Evolutionary conservation across 2,329 filamentous ascomycete species (phyloP).

Genomic region (Didymella glomerata): DNA sequence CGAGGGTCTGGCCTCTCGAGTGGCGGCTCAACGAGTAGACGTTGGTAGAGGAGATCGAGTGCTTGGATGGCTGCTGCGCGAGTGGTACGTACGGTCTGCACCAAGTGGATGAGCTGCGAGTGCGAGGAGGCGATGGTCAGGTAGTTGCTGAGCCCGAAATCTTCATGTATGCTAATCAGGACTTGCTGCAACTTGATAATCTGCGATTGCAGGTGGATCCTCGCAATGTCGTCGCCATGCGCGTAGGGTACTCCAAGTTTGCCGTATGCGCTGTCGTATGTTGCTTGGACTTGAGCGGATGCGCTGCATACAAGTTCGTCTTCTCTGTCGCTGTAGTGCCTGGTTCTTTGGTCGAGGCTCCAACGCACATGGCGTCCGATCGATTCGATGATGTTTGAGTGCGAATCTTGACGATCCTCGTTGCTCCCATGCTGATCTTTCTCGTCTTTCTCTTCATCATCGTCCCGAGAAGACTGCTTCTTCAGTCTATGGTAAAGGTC

Average conservation of each 20-base stretch:
- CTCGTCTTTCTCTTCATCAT: slow-evolving; percentile 18
- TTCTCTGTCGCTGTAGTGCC: slow-evolving; percentile 37
- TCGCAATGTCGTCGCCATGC: slow-evolving; percentile 42
- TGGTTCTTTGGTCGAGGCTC: slow-evolving; percentile 25
- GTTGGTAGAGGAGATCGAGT: slow-evolving; percentile 40
- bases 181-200: slow-evolving; percentile 46
- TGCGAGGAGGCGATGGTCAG: slow-evolving; percentile 34
- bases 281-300: slow-evolving; percentile 35
- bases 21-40: slow-evolving; percentile 29
- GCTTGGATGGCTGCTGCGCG: slow-evolving; percentile 41
- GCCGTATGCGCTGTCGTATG: slow-evolving; percentile 43
- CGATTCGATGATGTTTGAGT: slow-evolving; percentile 26
- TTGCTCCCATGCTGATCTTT: too few species aligned
- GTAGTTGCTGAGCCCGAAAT: slow-evolving; percentile 36
- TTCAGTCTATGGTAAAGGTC: slow-evolving; percentile 45
- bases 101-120: slow-evolving; percentile 40
- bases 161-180: slow-evolving; percentile 41
- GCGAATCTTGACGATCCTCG: slow-evolving; percentile 31
- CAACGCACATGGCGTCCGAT: slow-evolving; percentile 22
- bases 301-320: slow-evolving; percentile 41
- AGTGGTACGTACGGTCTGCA: slow-evolving; percentile 39
- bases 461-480: slow-evolving; percentile 31
- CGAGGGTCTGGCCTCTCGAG: slow-evolving; percentile 18
- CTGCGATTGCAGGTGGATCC: slow-evolving; percentile 44
- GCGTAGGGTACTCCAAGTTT: slow-evolving; percentile 44